Conservation (phyloP, 306 rosid species). For the Hippophae gyantsensis region DNA sequence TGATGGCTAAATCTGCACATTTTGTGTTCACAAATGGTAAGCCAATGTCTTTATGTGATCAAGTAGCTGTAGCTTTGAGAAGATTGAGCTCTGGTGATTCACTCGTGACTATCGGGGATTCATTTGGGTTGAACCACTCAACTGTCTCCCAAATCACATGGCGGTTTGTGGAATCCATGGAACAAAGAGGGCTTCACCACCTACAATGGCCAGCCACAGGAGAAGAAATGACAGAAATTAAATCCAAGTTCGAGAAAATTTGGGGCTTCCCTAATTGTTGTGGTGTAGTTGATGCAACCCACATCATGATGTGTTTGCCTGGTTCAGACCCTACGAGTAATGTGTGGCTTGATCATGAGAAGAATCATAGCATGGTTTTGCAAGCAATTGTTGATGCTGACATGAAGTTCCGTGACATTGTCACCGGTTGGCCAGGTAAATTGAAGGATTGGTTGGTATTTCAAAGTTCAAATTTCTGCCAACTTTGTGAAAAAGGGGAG, state of each 20-base stretch:
- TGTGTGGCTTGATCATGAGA: constrained; percentile 70
- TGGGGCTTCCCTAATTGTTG: constrained; percentile 83
- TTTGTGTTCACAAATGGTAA: constrained; percentile 43
- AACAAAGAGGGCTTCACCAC: constrained; percentile 64
- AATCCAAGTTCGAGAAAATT: constrained; percentile 61
- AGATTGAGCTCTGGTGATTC: constrained; percentile 87
- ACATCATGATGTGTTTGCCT: constrained; percentile 66
- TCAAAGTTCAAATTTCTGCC: constrained; percentile 51
- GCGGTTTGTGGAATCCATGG: constrained; percentile 85
- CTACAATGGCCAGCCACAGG: constrained; percentile 73
- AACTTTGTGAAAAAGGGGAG: constrained; percentile 55
- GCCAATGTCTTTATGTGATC: constrained; percentile 49
- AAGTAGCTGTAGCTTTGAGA: constrained; percentile 80
- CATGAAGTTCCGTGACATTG: constrained; percentile 76
- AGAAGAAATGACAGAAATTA: constrained; percentile 47
- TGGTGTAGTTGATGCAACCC: constrained; percentile 64
- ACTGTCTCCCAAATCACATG: constrained; percentile 83
- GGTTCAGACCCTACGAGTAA: constrained; percentile 45
- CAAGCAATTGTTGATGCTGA: constrained; percentile 83
- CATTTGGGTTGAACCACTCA: constrained; percentile 70
- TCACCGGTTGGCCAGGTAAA: constrained; percentile 83
- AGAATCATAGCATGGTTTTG: constrained; percentile 83
- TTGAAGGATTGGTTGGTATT: constrained; percentile 58
- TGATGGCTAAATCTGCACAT: constrained; percentile 53
- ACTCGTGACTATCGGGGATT: constrained; percentile 57